Evolutionary conservation across 768 basidiomycete species (phyloP).

Genomic region (Lyophyllum shimeji): DNA sequence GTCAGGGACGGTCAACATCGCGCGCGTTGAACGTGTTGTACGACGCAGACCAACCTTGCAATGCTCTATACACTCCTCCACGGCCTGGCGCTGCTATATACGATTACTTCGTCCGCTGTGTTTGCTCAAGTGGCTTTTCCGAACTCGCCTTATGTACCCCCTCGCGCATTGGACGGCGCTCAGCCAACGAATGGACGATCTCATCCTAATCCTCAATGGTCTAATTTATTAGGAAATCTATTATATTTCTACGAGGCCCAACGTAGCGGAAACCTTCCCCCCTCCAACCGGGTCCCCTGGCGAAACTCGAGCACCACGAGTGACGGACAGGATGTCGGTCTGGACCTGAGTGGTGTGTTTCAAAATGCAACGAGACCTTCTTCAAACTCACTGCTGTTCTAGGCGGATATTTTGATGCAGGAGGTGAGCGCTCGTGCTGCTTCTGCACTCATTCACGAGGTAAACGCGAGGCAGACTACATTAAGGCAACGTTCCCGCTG

Average conservation of each 20-base stretch:
- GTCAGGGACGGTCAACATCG: neutral
- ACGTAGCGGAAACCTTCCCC: conserved; percentile 72
- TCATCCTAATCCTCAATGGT: conserved; percentile 77
- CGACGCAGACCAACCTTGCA: conserved; percentile 2
- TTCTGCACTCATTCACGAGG: conserved; percentile 3
- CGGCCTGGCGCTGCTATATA: conserved; percentile 19
- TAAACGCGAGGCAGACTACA: conserved; percentile 57
- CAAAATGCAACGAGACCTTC: neutral
- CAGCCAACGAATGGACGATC: conserved; percentile 34
- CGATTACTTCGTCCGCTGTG: conserved; percentile 22
- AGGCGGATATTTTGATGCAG: conserved; percentile 90
- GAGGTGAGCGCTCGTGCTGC: conserved; percentile 48
- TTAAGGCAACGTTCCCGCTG: conserved; percentile 85
- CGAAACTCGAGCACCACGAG: conserved; percentile 76
- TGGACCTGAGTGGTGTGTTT: conserved; percentile 68
- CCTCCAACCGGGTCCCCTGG: conserved; percentile 78
- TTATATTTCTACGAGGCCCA: conserved; percentile 93
- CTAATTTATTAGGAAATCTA: conserved; percentile 73
- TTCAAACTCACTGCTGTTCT: neutral
- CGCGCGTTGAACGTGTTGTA: neutral
- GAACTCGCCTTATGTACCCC: conserved; percentile 63
- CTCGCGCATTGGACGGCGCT: conserved; percentile 56
- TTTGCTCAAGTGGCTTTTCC: conserved; percentile 64
- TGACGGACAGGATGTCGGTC: conserved; percentile 72
- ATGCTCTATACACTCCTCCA: conserved; percentile 20